A percentile compares a stretch with the other conserved stretches of the same genome.
Conservation (phyloP, 331 rosid genomes). For the Erythrophleum ivorense region DNA sequence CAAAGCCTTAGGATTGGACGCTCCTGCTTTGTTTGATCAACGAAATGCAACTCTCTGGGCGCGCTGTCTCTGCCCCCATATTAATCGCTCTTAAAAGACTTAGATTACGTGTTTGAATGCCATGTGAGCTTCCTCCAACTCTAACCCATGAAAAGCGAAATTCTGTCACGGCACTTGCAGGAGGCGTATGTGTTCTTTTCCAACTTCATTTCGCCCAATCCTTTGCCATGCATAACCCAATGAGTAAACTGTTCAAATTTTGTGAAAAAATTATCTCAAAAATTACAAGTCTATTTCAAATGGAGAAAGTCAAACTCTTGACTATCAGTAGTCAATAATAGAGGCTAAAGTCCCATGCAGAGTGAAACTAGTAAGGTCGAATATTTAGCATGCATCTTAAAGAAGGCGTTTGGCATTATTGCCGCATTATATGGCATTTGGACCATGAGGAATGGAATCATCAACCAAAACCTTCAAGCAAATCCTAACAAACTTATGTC, state of each 20-base stretch:
- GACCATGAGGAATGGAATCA: no score
- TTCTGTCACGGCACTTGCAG: background rate
- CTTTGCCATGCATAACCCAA: background rate
- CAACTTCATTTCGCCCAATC: background rate
- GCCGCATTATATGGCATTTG: no score
- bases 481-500: no score
- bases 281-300: background rate
- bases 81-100: background rate
- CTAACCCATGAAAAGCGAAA: no score
- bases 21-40: constrained; percentile 43
- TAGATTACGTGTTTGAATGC: background rate
- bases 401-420: background rate
- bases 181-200: background rate
- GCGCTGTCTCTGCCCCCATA: background rate
- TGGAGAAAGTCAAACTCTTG: background rate
- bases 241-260: background rate
- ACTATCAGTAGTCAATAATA: background rate
- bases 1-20: constrained; percentile 40
- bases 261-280: background rate
- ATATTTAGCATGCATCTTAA: background rate
- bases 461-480: no score
- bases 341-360: background rate
- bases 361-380: background rate
- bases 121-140: no score
- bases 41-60: constrained; percentile 28